These are phyloP conservation scores for Leishmania amazonensis DNA, from an alignment of 208 protist species.

Conservation along the genomic window DNA sequence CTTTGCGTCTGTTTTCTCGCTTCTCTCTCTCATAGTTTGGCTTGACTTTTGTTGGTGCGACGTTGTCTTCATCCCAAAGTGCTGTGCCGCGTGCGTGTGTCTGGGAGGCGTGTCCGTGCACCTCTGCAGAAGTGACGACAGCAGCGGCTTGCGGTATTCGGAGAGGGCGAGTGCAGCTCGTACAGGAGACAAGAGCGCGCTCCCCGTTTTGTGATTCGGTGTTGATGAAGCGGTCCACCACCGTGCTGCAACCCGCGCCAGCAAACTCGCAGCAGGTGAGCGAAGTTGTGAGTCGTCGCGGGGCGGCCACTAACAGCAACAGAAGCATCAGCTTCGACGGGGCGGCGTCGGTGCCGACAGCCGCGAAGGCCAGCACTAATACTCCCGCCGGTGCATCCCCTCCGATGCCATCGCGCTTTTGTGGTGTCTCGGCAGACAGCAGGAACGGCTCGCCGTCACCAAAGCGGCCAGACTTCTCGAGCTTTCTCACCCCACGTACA, in stretches of 20 bases:
- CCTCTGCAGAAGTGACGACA: neutral
- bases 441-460: conserved; percentile 3
- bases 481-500: neutral
- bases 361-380: neutral
- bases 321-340: neutral
- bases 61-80: neutral
- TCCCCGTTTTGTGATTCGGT: neutral
- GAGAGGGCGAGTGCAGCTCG: neutral
- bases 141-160: neutral
- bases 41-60: neutral
- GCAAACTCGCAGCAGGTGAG: neutral
- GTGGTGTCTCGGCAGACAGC: neutral
- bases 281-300: neutral
- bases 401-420: neutral
- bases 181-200: no score
- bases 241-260: neutral
- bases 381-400: neutral
- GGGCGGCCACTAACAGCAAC: neutral
- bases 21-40: neutral
- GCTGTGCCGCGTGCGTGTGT: neutral
- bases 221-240: neutral
- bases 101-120: neutral
- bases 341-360: neutral
- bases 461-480: conserved; percentile 7
- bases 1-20: no score